Percentiles rank a stretch among this genome's conserved stretches.
phyloP scores from a whole-genome alignment of 345 rosid species.

The Trapa bicornis region DNA sequence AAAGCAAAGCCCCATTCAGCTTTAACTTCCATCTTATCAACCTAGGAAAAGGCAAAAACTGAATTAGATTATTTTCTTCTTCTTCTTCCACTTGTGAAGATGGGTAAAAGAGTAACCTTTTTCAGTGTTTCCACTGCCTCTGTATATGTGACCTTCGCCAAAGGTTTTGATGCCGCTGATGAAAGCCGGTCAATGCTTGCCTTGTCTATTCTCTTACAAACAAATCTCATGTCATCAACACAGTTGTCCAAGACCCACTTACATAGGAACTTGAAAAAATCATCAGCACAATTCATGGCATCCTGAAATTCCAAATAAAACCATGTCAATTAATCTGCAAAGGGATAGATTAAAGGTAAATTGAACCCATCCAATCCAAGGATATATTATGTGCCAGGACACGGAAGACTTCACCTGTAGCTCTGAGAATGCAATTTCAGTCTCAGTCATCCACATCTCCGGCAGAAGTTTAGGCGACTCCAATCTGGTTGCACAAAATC shows the following conservation, averaged over 20 bases:
- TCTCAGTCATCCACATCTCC: slow-evolving; percentile 80
- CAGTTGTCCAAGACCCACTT: slow-evolving; percentile 60
- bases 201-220: slow-evolving; percentile 47
- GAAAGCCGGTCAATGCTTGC: slow-evolving; percentile 37
- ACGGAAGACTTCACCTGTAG: slow-evolving; percentile 42
- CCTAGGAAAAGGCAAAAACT: slow-evolving; percentile 19
- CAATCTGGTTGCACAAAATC: slow-evolving; percentile 52
- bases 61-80: not conserved
- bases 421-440: slow-evolving; percentile 67
- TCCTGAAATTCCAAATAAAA: slow-evolving; percentile 31
- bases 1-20: slow-evolving; percentile 53
- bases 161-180: slow-evolving; percentile 28
- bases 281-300: slow-evolving; percentile 69
- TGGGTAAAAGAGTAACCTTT: slow-evolving; percentile 25
- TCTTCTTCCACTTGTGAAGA: not conserved
- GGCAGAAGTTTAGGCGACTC: slow-evolving; percentile 39
- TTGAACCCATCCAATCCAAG: not conserved
- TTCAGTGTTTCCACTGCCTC: slow-evolving; percentile 47
- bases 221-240: slow-evolving; percentile 48
- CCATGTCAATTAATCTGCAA: not conserved
- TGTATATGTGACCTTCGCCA: slow-evolving; percentile 42
- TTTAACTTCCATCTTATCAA: slow-evolving; percentile 33
- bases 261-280: slow-evolving; percentile 58
- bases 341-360: not conserved
- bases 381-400: not conserved